Evolutionary conservation across 345 rosid genomes (phyloP), one percentile per base, ranked within the genome.

Genomic region (Luvunga scandens): DNA sequence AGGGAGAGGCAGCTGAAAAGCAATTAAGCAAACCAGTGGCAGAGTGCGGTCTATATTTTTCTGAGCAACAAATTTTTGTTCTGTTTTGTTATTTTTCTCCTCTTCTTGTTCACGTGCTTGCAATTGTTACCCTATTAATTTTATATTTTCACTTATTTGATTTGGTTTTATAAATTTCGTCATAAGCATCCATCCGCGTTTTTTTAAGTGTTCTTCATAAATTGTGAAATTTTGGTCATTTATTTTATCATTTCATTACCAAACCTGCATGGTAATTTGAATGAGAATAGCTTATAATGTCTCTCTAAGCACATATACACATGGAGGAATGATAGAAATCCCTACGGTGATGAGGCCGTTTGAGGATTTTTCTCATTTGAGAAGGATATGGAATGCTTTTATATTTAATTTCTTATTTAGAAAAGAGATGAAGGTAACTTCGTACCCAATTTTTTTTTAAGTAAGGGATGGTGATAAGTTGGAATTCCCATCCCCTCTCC

Each of bases 261-360:
- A 45, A 45, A 45, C 4, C 18, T 45, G 3, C 18, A 13, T 13
- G 50, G 4, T 42, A 12, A 42, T 42, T 42, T 12, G 50, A 42
- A 12, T 12, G 50, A 42, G 50, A 12, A 42, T 42, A 42, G 14
- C 50, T 42, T 12, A 10, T 45, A 45, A 45, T 45, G 50, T 45
- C 50, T 45, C 18, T 14, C 16, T 42, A 0, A 42, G 18, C 50
- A 42, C 16, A 2, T 42, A 0, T 42, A 42, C 4, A 12, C 16
- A 42, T 2, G 10, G 9, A 8, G 48, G 4, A 14, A 42, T 42
- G 48, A 1, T 0, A 42, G 0, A 42, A 42, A 42, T 42, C 2
- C 4, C 3, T 0, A 42, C 0, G 14, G 3, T 2, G 0, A 42
- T 0, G 2, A 4, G 14, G 1, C 0, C 2, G 0, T 0, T 42